Evolutionary conservation across 352 stramenopile species (phyloP).

Genomic region (Pythium rhizo-oryzae): DNA sequence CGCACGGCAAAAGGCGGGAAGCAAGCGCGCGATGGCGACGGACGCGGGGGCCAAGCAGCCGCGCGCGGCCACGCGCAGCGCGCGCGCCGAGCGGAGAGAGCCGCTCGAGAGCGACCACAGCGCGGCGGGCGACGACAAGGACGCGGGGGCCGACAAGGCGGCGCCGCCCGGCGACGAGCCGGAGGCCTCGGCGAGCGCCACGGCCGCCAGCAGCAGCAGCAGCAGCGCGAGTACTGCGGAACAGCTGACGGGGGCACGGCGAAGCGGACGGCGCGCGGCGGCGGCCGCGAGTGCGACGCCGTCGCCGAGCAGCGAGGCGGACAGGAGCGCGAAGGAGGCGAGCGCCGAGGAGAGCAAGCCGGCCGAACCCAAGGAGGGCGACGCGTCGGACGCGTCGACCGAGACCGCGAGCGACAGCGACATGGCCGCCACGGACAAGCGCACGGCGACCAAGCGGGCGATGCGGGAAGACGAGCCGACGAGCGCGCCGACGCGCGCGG

Average conservation of each 20-base stretch:
- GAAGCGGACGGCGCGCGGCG: slow-evolving; percentile 12
- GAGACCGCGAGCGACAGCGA: slow-evolving; percentile 10
- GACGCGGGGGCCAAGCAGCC: slow-evolving; percentile 10
- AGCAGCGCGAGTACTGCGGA: neutral
- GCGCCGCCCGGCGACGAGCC: neutral
- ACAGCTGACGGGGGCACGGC: slow-evolving; percentile 1
- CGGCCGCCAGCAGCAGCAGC: neutral
- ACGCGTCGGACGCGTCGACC: slow-evolving; percentile 12
- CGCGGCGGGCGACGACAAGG: neutral
- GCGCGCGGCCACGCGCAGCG: slow-evolving; percentile 25
- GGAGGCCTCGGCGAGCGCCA: neutral
- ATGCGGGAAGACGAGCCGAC: neutral
- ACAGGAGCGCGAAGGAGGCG: slow-evolving; percentile 27
- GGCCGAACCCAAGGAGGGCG: slow-evolving; percentile 4
- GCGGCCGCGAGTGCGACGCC: neutral
- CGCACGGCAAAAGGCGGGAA: slow-evolving; percentile 27
- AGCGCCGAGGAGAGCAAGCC: neutral
- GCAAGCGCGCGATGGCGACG: neutral
- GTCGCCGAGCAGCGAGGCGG: neutral
- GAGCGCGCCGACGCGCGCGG: neutral
- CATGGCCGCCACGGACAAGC: neutral
- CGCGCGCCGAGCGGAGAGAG: slow-evolving; percentile 29
- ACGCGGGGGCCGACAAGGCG: neutral
- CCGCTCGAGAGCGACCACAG: slow-evolving; percentile 7
- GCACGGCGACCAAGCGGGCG: neutral